Conservation (phyloP, 148 eudicot species). For the Rhododendron molle region DNA sequence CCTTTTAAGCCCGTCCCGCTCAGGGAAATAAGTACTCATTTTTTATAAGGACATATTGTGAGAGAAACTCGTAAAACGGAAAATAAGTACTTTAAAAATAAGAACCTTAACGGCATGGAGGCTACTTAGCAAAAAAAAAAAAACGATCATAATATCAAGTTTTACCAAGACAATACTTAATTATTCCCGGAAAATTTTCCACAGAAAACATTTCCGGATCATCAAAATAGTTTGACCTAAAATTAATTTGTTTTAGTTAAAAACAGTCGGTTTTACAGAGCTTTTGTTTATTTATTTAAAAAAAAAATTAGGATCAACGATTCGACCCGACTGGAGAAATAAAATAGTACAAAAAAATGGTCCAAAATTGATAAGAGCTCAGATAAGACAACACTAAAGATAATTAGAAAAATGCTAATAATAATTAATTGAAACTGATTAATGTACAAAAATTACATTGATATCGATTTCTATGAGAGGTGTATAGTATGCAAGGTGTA, state of each 20-base stretch:
- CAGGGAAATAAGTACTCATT: too few relatives aligned
- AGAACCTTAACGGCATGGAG: background rate
- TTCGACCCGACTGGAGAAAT: too few relatives aligned
- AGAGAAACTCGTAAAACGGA: too few relatives aligned
- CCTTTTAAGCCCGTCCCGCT: background rate
- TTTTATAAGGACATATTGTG: too few relatives aligned
- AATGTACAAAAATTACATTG: too few relatives aligned
- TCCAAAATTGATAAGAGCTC: background rate
- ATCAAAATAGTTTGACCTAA: background rate
- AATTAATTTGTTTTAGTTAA: too few relatives aligned
- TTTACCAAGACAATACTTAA: background rate
- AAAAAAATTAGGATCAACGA: background rate
- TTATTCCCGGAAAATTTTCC: background rate
- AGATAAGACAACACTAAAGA: too few relatives aligned
- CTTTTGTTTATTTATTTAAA: background rate
- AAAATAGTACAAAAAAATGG: background rate
- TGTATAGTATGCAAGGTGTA: too few relatives aligned
- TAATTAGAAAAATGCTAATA: background rate
- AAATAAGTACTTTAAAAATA: background rate
- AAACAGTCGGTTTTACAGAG: background rate
- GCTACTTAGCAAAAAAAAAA: background rate
- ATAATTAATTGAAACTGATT: too few relatives aligned
- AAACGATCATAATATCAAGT: background rate
- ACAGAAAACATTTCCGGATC: background rate
- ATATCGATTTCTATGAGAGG: background rate